These are phyloP conservation scores for Colletotrichum navitas DNA, from an alignment of 2,329 filamentous ascomycete species.

Conservation along the genomic window DNA sequence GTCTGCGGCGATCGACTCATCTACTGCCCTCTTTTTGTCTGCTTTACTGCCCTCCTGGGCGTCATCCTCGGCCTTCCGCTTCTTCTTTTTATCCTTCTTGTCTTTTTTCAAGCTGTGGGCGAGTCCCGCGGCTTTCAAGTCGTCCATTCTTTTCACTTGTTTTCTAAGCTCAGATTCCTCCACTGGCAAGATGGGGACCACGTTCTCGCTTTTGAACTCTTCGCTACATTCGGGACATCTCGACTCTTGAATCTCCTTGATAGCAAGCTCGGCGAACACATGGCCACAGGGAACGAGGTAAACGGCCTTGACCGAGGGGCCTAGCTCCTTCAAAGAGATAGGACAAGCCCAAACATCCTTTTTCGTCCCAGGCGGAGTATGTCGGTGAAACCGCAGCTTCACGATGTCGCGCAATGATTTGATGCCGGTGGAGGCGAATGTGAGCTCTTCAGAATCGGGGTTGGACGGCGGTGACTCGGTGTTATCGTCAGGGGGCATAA, in stretches of 20 bases:
- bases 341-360: slow-evolving; percentile 83
- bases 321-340: slow-evolving; percentile 87
- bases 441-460: slow-evolving; percentile 48
- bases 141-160: slow-evolving; percentile 74
- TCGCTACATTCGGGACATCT: slow-evolving; percentile 80
- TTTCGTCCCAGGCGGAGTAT: slow-evolving; percentile 52
- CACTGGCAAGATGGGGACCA: slow-evolving; percentile 85
- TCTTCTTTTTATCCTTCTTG: slow-evolving; percentile 77
- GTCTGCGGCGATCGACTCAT: slow-evolving; percentile 27
- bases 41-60: slow-evolving; percentile 51
- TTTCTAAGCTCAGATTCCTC: slow-evolving; percentile 77
- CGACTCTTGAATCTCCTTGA: slow-evolving; percentile 80
- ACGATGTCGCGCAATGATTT: slow-evolving; percentile 88
- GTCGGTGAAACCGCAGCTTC: slow-evolving; percentile 80
- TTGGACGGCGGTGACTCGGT: slow-evolving; percentile 45
- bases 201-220: slow-evolving; percentile 77
- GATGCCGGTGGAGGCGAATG: slow-evolving; percentile 69
- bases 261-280: slow-evolving; percentile 88
- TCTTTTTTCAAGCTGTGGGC: slow-evolving; percentile 92
- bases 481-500: slow-evolving; percentile 60
- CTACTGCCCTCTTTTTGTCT: slow-evolving; percentile 43
- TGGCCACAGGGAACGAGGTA: slow-evolving; percentile 97
- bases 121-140: slow-evolving; percentile 78
- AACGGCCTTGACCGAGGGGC: slow-evolving; percentile 81
- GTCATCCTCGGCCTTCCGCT: slow-evolving; percentile 73